Conservation (phyloP, 2,329 filamentous ascomycete species). For the Rhexocercosporidium sp. region DNA sequence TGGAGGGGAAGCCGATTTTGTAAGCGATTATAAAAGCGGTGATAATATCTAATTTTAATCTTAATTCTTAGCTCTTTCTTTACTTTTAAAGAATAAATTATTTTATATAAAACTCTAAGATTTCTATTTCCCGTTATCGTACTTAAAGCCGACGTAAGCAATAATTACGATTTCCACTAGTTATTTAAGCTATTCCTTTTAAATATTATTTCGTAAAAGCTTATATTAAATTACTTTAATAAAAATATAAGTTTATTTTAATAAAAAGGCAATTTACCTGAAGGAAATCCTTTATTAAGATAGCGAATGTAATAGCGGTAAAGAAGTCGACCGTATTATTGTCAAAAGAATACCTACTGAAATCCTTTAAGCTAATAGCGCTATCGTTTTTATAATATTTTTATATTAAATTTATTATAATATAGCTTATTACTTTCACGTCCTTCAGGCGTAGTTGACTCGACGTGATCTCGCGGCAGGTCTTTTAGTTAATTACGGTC, state of each 20-base stretch:
- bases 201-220: slow-evolving; percentile 16
- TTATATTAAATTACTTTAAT: neutral
- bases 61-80: neutral
- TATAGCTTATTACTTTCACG: slow-evolving; percentile 25
- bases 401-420: slow-evolving; percentile 23
- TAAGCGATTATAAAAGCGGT: too few species aligned
- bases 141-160: neutral
- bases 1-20: too few species aligned
- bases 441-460: slow-evolving; percentile 5
- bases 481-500: slow-evolving; percentile 21
- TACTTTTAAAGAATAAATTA: neutral
- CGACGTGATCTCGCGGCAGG: slow-evolving; percentile 12
- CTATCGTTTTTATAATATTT: slow-evolving; percentile 17
- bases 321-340: slow-evolving; percentile 17
- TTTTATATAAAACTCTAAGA: neutral
- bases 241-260: neutral
- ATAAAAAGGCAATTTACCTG: neutral
- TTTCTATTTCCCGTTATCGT: neutral
- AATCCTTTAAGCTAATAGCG: slow-evolving; percentile 14
- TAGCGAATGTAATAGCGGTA: slow-evolving; percentile 10
- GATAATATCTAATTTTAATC: neutral
- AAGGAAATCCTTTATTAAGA: neutral
- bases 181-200: neutral
- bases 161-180: neutral
- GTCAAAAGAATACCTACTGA: slow-evolving; percentile 11